A percentile compares a stretch with the other conserved stretches of the same genome.
Conservation (phyloP, 768 basidiomycete species). For the Ramaria rubella region DNA sequence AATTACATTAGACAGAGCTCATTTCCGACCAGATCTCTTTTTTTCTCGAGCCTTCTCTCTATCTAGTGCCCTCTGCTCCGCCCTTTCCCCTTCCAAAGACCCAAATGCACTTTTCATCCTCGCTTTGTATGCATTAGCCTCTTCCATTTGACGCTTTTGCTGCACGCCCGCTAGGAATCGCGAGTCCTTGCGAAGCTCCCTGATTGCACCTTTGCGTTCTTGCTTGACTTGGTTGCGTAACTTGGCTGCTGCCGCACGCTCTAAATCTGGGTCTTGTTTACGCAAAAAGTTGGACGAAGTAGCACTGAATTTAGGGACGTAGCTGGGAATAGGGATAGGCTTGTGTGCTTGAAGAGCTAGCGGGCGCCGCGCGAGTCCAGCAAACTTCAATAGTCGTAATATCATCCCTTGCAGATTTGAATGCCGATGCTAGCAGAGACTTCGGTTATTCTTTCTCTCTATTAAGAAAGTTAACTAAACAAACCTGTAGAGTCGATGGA, state of each 20-base stretch:
- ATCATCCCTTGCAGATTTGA: slow-evolving; percentile 43
- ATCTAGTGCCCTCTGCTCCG: slow-evolving; percentile 91
- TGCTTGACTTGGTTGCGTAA: slow-evolving; percentile 86
- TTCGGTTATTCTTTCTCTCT: background rate
- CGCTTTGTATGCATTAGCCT: slow-evolving; percentile 73
- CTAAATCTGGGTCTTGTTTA: slow-evolving; percentile 84
- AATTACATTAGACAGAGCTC: slow-evolving; percentile 14
- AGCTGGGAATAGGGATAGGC: slow-evolving; percentile 90
- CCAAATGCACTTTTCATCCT: slow-evolving; percentile 79
- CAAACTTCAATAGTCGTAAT: slow-evolving; percentile 62
- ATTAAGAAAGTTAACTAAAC: slow-evolving; percentile 14
- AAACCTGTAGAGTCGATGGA: slow-evolving; percentile 51
- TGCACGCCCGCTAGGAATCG: slow-evolving; percentile 87
- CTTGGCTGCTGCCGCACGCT: slow-evolving; percentile 81
- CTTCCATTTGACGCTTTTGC: slow-evolving; percentile 76
- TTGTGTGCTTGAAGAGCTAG: slow-evolving; percentile 88
- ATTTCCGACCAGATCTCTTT: slow-evolving; percentile 70
- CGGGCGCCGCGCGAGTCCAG: slow-evolving; percentile 65
- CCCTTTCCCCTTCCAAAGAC: slow-evolving; percentile 78
- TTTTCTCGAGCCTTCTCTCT: slow-evolving; percentile 75
- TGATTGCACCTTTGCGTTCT: slow-evolving; percentile 93
- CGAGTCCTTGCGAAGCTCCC: slow-evolving; percentile 93
- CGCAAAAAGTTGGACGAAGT: slow-evolving; percentile 68
- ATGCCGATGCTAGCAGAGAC: slow-evolving; percentile 33
- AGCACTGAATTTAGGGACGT: slow-evolving; percentile 88